Evolutionary conservation across 441 rosid genomes (phyloP).

Genomic region (Lepidium campestre): DNA sequence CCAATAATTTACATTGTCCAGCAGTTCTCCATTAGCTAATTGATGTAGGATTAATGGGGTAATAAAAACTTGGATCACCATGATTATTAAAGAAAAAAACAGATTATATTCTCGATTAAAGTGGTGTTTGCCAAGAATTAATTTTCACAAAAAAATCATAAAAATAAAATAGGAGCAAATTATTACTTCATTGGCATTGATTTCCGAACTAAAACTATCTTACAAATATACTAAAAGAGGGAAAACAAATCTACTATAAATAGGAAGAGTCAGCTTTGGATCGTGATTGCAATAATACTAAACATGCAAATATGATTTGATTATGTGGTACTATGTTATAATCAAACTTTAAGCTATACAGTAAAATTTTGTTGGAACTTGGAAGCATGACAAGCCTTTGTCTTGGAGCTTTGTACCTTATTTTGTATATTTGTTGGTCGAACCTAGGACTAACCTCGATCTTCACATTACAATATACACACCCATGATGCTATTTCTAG

Average conservation of each 20-base stretch:
- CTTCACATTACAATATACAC: slow-evolving; percentile 11
- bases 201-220: not conserved
- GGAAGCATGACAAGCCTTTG: slow-evolving; percentile 9
- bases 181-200: not conserved
- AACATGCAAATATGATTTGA: slow-evolving; percentile 3
- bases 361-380: not conserved
- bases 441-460: slow-evolving; percentile 31
- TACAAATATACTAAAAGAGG: slow-evolving; percentile 5
- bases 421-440: slow-evolving; percentile 8
- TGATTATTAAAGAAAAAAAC: no score
- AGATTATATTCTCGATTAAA: no score
- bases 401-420: slow-evolving; percentile 23
- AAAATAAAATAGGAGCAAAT: not conserved
- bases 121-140: no score
- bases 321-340: not conserved
- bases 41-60: no score
- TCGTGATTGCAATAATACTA: slow-evolving; percentile 3
- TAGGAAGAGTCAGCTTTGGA: slow-evolving; percentile 19
- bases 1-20: no score
- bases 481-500: slow-evolving; percentile 3
- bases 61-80: no score
- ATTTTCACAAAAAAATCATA: no score
- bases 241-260: slow-evolving; percentile 22
- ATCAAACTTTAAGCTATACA: not conserved
- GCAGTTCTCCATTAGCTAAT: no score